A percentile compares a stretch with the other conserved stretches of the same genome.
phyloP scores from a whole-genome alignment of 176 grass and related monocot species.

The Oryza nivara region DNA sequence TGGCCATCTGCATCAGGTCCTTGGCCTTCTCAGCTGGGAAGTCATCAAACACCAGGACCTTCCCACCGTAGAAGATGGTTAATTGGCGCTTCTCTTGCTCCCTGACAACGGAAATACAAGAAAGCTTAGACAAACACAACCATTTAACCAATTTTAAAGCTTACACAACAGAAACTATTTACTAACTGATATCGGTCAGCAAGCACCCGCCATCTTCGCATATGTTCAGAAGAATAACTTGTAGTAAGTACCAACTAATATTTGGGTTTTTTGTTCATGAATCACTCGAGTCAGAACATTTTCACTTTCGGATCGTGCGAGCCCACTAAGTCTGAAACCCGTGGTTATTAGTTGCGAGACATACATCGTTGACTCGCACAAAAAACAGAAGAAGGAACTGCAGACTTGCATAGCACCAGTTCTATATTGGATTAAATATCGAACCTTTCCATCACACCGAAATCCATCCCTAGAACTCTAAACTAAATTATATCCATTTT shows the following conservation, averaged over 20 bases:
- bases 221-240: not conserved
- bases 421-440: not conserved
- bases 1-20: conserved; percentile 70
- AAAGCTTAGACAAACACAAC: not conserved
- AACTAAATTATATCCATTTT: not conserved
- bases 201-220: not conserved
- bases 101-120: conserved; percentile 26
- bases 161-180: not conserved
- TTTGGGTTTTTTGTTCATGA: not conserved
- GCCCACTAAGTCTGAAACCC: not conserved
- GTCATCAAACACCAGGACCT: conserved; percentile 77
- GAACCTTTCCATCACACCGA: not conserved
- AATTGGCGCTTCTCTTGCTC: conserved; percentile 58
- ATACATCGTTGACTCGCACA: not conserved
- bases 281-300: conserved; percentile 4
- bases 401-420: not conserved
- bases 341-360: not conserved
- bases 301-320: not conserved
- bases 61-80: conserved; percentile 76
- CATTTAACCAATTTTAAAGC: not conserved
- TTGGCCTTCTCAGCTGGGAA: conserved; percentile 81
- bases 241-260: not conserved
- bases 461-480: not conserved
- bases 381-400: not conserved
- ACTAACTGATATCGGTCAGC: not conserved